Evolutionary conservation across 306 rosid genomes (phyloP), one percentile per base, ranked within the genome.

Genomic region (Pterocarpus santalinus): DNA sequence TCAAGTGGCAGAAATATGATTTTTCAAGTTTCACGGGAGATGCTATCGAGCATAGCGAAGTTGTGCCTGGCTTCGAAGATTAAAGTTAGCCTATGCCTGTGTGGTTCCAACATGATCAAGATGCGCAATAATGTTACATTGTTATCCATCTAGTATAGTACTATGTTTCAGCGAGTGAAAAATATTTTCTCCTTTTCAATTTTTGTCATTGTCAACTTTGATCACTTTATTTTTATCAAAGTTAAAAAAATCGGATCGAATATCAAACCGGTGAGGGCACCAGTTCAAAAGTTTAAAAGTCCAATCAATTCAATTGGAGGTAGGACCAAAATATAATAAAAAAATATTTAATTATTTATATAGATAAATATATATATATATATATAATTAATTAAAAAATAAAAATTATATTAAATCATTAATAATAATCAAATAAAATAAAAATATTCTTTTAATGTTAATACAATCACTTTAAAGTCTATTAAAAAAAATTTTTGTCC

Each of bases 21-120:
- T 73, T 73, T 17, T 41, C 79, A 74, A 43, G 22, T 60, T 58
- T 74, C 10, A 41, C 79, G 79, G 79, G 69, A n/a, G 44, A 74
- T 74, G 79, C 79, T 56, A 0, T 63, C 76, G 47, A 51, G 33
- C 33, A 60, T 1, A 63, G 11, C 2, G 15, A 60, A 60, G 32
- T 60, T 5, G 8, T 28, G 14, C 36, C 17, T 62, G 8, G 41
- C 67, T 41, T 3, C 15, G 16, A n/a, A 16, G 51, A 5, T 55
- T 16, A 55, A 43, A 43, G 9, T 7, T 8, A 9, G 5, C 0
- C 0, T 22, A 1, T 22, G 28, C 28, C 28, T 36, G 64, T 55
- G 65, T 52, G 47, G 16, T 6, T 71, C 30, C 17, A 72, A 34
- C 77, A 72, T 5, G 15, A 71, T 71, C 63, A 33, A 55, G 10